Evolutionary conservation across 768 basidiomycete genomes (phyloP).

Genomic region (Dentipellis fragilis): DNA sequence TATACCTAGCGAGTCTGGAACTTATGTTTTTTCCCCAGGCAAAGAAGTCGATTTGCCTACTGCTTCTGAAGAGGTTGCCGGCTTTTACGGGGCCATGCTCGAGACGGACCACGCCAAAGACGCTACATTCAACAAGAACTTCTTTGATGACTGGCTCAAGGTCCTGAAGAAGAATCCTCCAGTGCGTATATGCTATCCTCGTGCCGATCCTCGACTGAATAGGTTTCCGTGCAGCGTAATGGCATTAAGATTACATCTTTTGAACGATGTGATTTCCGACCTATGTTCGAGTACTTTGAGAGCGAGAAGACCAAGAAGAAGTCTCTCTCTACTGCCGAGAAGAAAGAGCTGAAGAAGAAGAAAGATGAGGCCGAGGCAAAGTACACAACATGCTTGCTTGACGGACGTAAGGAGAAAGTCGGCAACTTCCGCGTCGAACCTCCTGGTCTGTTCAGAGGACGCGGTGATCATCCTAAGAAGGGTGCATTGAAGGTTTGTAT

Average conservation of each 20-base stretch:
- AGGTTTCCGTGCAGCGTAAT: slow-evolving; percentile 38
- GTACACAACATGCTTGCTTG: slow-evolving; percentile 79
- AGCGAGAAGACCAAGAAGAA: slow-evolving; percentile 91
- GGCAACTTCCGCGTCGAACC: slow-evolving; percentile 99
- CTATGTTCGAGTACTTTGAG: slow-evolving; percentile 91
- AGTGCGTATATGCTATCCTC: slow-evolving; percentile 35
- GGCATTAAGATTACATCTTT: slow-evolving; percentile 68
- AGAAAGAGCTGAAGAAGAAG: slow-evolving; percentile 81
- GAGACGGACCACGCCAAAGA: slow-evolving; percentile 91
- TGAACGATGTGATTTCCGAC: slow-evolving; percentile 83
- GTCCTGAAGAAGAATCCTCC: slow-evolving; percentile 77
- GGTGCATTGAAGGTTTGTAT: slow-evolving; percentile 75
- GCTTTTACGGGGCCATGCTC: slow-evolving; percentile 88
- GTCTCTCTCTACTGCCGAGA: slow-evolving; percentile 71
- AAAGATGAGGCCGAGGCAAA: slow-evolving; percentile 79
- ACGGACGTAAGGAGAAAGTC: slow-evolving; percentile 95
- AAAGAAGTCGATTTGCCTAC: slow-evolving; percentile 68
- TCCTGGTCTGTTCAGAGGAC: slow-evolving; percentile 95
- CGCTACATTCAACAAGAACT: slow-evolving; percentile 83
- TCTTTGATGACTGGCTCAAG: slow-evolving; percentile 83
- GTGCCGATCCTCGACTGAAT: background rate
- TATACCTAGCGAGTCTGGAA: no score
- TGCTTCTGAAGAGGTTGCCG: slow-evolving; percentile 92
- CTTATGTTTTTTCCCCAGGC: slow-evolving; percentile 34
- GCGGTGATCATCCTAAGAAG: slow-evolving; percentile 97